Evolutionary conservation across 345 rosid species (phyloP), one percentile per base, ranked within the genome.

Genomic region (Punica granatum): DNA sequence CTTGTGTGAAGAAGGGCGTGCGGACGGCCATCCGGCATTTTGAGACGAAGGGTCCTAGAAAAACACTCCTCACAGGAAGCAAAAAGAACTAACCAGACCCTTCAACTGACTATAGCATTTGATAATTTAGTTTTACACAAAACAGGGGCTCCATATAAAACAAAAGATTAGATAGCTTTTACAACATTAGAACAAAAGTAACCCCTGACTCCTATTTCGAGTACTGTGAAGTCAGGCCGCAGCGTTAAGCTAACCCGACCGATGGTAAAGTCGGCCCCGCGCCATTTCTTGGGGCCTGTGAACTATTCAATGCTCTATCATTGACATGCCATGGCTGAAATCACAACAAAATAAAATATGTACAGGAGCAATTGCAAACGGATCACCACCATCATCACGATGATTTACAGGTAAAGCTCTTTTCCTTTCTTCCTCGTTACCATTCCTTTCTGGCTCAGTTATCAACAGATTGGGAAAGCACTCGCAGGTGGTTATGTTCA

Each of bases 401-500:
- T 53, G 42, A n/a, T 70, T 54, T 60, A 49, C 69, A 67, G 67
- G 69, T 41, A 12, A 61, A 66, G 39, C 76, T 75, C 48, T 16
- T 35, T 36, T 42, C 39, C 58, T 61, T 51, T 60, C 41, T 41
- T 66, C 34, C 26, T 6, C 41, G 65, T 34, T 68, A 46, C 23
- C 8, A 10, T 26, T 28, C 10, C 34, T 4, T 26, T 9, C 25
- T 56, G 13, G 16, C 34, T 78, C 79, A 92, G 48, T 89, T 78
- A 75, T 80, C 82, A 49, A 87, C 76, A 32, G 94, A 80, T 69
- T 90, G 94, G 25, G 96, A 73, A 42, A 86, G 84, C 63, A 89
- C 30, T 66, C 84, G 83, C 0, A 86, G 82, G 56, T 94, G 99
- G 85, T 81, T 94, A 73, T 94, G 99, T 63, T 94, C 99, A 56